phyloP scores from a whole-genome alignment of 352 stramenopile genomes.

The Ophiocytium majus region DNA sequence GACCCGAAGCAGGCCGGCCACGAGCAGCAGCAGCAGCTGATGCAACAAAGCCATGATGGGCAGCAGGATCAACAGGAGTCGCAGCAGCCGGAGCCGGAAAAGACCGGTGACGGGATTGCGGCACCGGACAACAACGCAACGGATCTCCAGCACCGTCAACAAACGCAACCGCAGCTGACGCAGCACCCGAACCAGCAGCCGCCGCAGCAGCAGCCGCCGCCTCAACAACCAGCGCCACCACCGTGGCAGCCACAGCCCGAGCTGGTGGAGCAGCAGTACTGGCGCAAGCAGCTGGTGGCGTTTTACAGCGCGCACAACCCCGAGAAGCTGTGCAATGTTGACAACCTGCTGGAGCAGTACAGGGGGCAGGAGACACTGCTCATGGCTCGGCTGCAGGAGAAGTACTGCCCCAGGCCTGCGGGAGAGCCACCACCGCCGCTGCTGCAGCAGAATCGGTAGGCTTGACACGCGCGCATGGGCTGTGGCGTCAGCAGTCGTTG shows the following conservation, averaged over 20 bases:
- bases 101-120: too few relatives aligned
- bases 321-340: conserved; percentile 24
- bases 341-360: conserved; percentile 39
- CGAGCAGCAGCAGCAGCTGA: too few relatives aligned
- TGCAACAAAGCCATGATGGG: too few relatives aligned
- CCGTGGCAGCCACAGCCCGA: neutral
- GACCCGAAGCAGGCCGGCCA: too few relatives aligned
- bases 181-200: neutral
- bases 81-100: too few relatives aligned
- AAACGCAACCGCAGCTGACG: neutral
- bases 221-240: neutral
- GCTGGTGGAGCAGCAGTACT: neutral
- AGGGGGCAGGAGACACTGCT: conserved; percentile 32
- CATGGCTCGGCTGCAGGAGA: conserved; percentile 32
- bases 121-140: too few relatives aligned
- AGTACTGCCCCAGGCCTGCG: conserved; percentile 33
- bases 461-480: too few relatives aligned
- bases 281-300: conserved; percentile 21
- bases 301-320: conserved; percentile 52
- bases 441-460: too few relatives aligned
- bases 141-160: too few relatives aligned
- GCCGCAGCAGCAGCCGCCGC: neutral
- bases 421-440: too few relatives aligned
- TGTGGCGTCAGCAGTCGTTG: too few relatives aligned
- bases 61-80: too few relatives aligned